These are phyloP conservation scores for Jacaranda copaia DNA, from an alignment of 257 asterid species.

Conservation along the genomic window DNA sequence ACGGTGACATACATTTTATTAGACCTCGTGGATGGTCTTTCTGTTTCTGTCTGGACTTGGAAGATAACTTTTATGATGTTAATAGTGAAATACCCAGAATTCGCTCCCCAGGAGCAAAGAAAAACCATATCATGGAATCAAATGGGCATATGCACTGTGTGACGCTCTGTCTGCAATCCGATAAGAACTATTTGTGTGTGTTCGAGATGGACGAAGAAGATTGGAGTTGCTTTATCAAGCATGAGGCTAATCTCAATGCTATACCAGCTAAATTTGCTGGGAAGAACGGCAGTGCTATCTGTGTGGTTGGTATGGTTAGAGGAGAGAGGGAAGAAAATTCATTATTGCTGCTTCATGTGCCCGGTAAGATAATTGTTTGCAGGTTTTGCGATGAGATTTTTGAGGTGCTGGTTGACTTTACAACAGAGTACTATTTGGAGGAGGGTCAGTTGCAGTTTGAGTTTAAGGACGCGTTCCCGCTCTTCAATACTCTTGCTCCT, in stretches of 20 bases:
- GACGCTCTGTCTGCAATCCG: neutral
- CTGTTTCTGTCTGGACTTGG: too few species aligned
- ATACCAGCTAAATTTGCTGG: neutral
- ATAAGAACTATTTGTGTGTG: neutral
- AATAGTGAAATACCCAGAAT: too few species aligned
- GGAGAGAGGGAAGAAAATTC: slow-evolving; percentile 27
- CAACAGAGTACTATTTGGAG: neutral
- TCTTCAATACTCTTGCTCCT: slow-evolving; percentile 17
- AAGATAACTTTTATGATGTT: too few species aligned
- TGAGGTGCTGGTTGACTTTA: slow-evolving; percentile 19
- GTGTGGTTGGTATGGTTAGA: slow-evolving; percentile 33
- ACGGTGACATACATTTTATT: slow-evolving; percentile 31
- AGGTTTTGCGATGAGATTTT: neutral
- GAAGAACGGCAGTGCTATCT: neutral
- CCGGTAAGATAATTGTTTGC: slow-evolving; percentile 13
- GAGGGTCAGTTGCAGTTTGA: slow-evolving; percentile 3
- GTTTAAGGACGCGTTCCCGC: neutral
- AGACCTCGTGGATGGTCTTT: neutral
- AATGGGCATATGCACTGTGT: slow-evolving; percentile 31
- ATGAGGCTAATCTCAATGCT: neutral
- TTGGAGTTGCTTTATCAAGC: slow-evolving; percentile 23
- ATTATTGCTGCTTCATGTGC: neutral
- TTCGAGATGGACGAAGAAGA: slow-evolving; percentile 30
- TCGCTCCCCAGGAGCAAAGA: neutral
- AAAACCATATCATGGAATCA: slow-evolving; percentile 30